Evolutionary conservation across 306 rosid genomes (phyloP).

Genomic region (barrel medic (Medicago truncatula)): MtrunA17r5.0-ANR NC_053043.1:50235001-50235500

Average conservation of each 20-base stretch:
- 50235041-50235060: slow-evolving; percentile 23
- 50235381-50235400: slow-evolving; percentile 29
- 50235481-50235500: slow-evolving; percentile 98
- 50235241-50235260: slow-evolving; percentile 3
- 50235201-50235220: slow-evolving; percentile 22
- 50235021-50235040: not conserved
- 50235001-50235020: slow-evolving; percentile 11
- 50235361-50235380: slow-evolving; percentile 22
- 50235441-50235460: slow-evolving; percentile 16
- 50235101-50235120: slow-evolving; percentile 29
- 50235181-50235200: not conserved
- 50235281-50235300: slow-evolving; percentile 27
- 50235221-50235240: slow-evolving; percentile 23
- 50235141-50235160: slow-evolving; percentile 15
- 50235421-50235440: slow-evolving; percentile 21
- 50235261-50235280: slow-evolving; percentile 10
- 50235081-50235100: slow-evolving; percentile 28
- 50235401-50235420: not conserved
- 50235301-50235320: slow-evolving; percentile 15
- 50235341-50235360: slow-evolving; percentile 19
- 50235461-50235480: slow-evolving; percentile 41
- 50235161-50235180: slow-evolving; percentile 12
- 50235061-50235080: slow-evolving; percentile 7
- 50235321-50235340: not conserved
- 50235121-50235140: slow-evolving; percentile 2